Conservation (phyloP, 176 grass and related monocot species). For the Oryza meyeriana region DNA sequence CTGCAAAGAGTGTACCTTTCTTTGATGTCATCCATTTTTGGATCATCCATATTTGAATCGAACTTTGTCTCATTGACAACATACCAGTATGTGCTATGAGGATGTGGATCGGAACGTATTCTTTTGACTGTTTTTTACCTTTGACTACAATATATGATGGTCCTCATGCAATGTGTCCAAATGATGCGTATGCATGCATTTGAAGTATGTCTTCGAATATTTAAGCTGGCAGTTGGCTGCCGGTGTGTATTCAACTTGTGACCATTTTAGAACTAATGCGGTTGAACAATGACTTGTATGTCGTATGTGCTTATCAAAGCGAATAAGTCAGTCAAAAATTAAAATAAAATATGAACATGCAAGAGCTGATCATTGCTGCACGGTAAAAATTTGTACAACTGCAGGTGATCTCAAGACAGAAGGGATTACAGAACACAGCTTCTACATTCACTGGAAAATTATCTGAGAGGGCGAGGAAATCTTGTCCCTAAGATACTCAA, state of each 20-base stretch:
- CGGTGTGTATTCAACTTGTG: background rate
- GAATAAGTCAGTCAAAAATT: too few relatives aligned
- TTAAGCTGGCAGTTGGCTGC: background rate
- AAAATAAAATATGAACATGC: background rate
- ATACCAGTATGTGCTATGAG: background rate
- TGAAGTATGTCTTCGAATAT: background rate
- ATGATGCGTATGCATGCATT: background rate
- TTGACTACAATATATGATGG: background rate
- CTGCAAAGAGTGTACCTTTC: background rate
- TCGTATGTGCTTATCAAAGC: background rate
- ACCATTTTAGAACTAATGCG: background rate
- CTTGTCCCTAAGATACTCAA: background rate
- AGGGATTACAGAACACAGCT: too few relatives aligned
- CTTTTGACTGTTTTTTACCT: background rate
- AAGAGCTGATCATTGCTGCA: background rate
- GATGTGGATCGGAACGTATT: background rate
- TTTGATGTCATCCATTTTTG: background rate
- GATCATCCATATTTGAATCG: slow-evolving; percentile 7
- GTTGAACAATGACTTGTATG: background rate
- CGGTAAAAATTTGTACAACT: too few relatives aligned
- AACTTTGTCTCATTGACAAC: background rate
- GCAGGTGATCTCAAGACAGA: too few relatives aligned
- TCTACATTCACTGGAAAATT: too few relatives aligned
- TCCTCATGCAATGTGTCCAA: background rate
- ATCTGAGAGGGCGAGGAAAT: background rate